These are phyloP conservation scores for Apiotrichum veenhuisii DNA, from an alignment of 1,284 basidiomycete genomes.

Conservation along the genomic window DNA sequence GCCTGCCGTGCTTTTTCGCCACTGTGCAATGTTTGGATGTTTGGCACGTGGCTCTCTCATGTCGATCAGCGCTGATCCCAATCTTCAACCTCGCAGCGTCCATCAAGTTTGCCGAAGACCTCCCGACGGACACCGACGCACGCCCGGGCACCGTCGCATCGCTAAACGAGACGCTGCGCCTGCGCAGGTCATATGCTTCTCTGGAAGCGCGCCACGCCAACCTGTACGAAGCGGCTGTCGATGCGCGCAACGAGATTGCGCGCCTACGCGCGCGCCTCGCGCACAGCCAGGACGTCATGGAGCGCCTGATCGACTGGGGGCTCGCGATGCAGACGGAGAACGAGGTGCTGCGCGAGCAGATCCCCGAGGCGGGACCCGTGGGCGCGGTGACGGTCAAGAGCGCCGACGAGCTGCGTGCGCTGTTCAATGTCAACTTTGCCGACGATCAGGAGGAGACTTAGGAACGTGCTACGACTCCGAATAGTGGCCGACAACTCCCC, in stretches of 20 bases:
- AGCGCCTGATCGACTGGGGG: neutral
- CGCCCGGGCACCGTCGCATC: neutral
- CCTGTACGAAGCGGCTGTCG: conserved; percentile 2
- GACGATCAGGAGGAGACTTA: too few species aligned
- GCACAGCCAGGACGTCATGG: neutral
- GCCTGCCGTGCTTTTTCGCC: neutral
- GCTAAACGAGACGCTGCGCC: conserved; percentile 2
- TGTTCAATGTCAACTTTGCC: neutral
- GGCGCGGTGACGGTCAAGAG: neutral
- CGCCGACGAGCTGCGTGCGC: neutral
- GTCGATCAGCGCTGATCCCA: too few species aligned
- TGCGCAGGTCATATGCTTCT: neutral
- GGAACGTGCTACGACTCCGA: too few species aligned
- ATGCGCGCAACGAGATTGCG: conserved; percentile 4
- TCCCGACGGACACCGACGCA: neutral
- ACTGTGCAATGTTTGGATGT: neutral
- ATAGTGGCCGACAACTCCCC: too few species aligned
- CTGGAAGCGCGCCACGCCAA: neutral
- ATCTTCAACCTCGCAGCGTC: neutral
- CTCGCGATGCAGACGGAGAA: conserved; percentile 2
- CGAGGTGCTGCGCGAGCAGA: conserved; percentile 4
- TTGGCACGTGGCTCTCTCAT: too few species aligned
- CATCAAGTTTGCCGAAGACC: conserved; percentile 1
- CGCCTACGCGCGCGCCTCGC: neutral
- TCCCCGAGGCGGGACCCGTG: neutral